Evolutionary conservation across 139 green algal genomes (phyloP).

Genomic region (Picochlorum sp.): DNA sequence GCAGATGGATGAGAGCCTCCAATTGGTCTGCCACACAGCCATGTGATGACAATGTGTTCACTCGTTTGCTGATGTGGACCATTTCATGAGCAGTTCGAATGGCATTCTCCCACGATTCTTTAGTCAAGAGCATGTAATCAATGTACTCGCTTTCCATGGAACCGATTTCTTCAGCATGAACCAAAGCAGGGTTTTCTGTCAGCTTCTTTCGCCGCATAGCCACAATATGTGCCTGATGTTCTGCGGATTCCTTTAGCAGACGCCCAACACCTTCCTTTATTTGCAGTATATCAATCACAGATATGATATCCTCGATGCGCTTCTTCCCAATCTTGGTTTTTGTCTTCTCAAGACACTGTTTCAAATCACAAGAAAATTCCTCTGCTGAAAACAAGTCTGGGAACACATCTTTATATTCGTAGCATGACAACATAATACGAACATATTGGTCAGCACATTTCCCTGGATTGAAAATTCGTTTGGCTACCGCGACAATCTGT

Average conservation of each 20-base stretch:
- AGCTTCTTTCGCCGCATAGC: neutral
- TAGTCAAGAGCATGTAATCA: neutral
- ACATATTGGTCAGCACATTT: too few species aligned
- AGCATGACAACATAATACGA: too few species aligned
- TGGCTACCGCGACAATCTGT: too few species aligned
- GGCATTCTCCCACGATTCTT: neutral
- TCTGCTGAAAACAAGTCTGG: too few species aligned
- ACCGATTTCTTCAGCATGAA: neutral
- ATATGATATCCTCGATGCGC: constrained; percentile 2
- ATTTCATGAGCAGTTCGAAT: neutral
- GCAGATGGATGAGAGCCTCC: too few species aligned
- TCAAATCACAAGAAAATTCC: too few species aligned
- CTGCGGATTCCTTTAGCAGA: neutral
- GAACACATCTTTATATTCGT: too few species aligned
- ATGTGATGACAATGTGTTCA: too few species aligned
- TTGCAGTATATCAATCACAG: neutral
- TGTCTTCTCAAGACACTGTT: neutral
- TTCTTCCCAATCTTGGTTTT: constrained; percentile 5
- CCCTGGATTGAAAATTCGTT: too few species aligned
- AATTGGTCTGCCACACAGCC: too few species aligned
- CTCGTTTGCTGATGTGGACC: too few species aligned
- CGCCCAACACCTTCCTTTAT: neutral
- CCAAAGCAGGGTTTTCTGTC: neutral
- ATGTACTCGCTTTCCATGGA: neutral
- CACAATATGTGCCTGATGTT: neutral